phyloP scores from a whole-genome alignment of 805 yeast species.

The Ogataea kodamae region DNA sequence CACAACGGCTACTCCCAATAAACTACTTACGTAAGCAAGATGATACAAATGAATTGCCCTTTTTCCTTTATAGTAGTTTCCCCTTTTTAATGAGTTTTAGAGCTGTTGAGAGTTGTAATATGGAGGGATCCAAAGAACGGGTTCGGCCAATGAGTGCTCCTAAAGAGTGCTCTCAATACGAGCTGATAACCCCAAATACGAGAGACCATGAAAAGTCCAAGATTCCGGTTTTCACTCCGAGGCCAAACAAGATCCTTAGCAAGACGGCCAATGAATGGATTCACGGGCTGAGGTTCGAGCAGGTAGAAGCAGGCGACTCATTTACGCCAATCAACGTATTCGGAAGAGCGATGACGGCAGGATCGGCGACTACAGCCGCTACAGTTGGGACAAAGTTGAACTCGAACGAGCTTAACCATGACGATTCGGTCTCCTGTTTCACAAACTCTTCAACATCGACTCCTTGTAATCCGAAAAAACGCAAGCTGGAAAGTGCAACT shows the following conservation, averaged over 20 bases:
- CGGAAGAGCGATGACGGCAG: constrained; percentile 12
- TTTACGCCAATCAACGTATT: constrained; percentile 15
- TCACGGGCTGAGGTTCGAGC: constrained; percentile 12
- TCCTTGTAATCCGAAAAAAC: constrained; percentile 18
- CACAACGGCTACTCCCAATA: constrained; percentile 23
- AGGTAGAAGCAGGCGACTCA: constrained; percentile 15
- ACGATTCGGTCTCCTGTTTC: constrained; percentile 18
- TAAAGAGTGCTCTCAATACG: constrained; percentile 2
- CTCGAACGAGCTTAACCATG: constrained; percentile 14
- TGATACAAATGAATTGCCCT: constrained; percentile 1
- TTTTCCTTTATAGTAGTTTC: constrained; percentile 1
- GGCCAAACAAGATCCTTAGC: constrained; percentile 17
- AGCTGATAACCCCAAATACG: constrained; percentile 13
- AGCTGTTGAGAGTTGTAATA: constrained; percentile 1
- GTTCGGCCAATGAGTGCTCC: constrained; percentile 4
- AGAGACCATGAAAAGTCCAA: constrained; percentile 4
- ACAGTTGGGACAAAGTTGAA: constrained; percentile 14
- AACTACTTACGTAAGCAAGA: constrained; percentile 5
- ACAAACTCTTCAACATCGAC: constrained; percentile 22
- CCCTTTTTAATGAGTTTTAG: constrained; percentile 1
- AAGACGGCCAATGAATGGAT: constrained; percentile 12
- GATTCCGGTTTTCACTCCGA: constrained; percentile 20
- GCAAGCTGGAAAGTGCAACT: constrained; percentile 10
- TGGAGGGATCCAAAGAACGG: no score
- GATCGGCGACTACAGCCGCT: constrained; percentile 17